Evolutionary conservation across 208 protist genomes (phyloP), one percentile per base, ranked within the genome.

Genomic region (Leishmania mexicana): DNA sequence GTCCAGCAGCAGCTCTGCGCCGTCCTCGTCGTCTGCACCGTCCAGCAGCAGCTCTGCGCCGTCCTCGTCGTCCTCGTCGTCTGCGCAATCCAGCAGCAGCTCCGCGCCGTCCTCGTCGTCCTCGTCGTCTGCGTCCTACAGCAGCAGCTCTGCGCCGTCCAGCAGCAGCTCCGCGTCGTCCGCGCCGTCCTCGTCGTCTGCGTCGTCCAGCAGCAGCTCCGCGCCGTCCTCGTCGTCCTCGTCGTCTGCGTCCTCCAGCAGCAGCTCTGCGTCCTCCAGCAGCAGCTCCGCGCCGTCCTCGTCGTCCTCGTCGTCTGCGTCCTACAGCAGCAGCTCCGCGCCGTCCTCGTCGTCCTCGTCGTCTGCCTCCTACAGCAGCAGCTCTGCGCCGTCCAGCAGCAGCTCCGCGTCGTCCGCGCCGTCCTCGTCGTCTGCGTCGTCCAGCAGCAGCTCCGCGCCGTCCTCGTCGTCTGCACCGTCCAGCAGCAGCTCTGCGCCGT

Each of bases 371-470:
- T 68, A 11, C 31, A 68, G 62, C 13, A 42, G 62, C 31, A 35
- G 31, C 31, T 35, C 31, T 62, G 57, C 24, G 19, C 62, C n/a
- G 11, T 68, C 35, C 31, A 68, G 62, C 13, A 42, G 62, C 31
- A 35, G 31, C 31, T 35, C 31, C 31, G 31, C 54, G 54, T 58
- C 54, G 54, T 58, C 54, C 21, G 54, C 54, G 54, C 54, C 54
- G 54, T 58, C 17, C 15, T 57, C 53, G 53, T 57, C 53, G 53
- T 70, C 64, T 70, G 64, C 28, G 64, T 35, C 64, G 64, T 70
- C 64, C 64, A 70, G 64, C 74, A 78, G 74, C 31, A 60, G 54
- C 54, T 60, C 57, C 24, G 57, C 57, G 57, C 57, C 57, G 57
- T 60, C 57, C 1, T 60, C 57, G 57, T 60, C 57, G 57, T 62